Base-by-base conservation (phyloP, 805 yeast genomes). In the Starmerella stigmatis region DNA sequence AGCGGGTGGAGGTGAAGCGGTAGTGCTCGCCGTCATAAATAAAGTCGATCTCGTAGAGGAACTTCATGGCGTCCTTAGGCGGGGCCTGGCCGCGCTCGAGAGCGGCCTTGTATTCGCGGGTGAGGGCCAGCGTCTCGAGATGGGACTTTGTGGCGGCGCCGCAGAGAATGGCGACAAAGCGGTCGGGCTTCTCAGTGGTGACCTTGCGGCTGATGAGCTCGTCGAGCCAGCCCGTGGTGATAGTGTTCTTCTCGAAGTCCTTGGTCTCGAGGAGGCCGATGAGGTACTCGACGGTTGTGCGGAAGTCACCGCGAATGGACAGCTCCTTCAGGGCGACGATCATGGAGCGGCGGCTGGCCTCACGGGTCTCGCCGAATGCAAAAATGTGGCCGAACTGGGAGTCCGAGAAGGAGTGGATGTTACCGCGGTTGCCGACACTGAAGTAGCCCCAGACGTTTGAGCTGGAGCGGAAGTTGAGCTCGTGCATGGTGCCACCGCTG, bases 371-470 rank as follows among this genome's bases (percentile, higher is more conserved):
- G 64, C 98, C 98, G 67, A 89, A 94, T 27, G 99, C 96, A 65
- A 92, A 92, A 51, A 92, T 92, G 66, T 92, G 99, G 64, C 99
- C 99, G 60, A 92, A 92, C 68, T 92, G 99, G 46, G 98, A 89
- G 66, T 92, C 99, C 25, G 95, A 82, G 70, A 86, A 94, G 4
- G 96, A 86, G 68, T 92, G 99, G 60, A 92, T 94, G 43, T 95
- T 88, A 51, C 97, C 94, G 64, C 85, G 89, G 68, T 84, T 86
- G 57, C 92, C 86, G 44, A 92, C 97, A 16, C 96, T 86, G 76
- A 92, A 92, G 65, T 92, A 92, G 71, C 99, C 99, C 99, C 99
- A 92, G 41, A 94, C 99, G 58, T 92, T 89, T 9, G 96, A 86
- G 28, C 94, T 81, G 3, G 99, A 94, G 64, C 97, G 75, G 74